phyloP scores from a whole-genome alignment of 768 basidiomycete genomes.

The Serpula lacrymans region DNA sequence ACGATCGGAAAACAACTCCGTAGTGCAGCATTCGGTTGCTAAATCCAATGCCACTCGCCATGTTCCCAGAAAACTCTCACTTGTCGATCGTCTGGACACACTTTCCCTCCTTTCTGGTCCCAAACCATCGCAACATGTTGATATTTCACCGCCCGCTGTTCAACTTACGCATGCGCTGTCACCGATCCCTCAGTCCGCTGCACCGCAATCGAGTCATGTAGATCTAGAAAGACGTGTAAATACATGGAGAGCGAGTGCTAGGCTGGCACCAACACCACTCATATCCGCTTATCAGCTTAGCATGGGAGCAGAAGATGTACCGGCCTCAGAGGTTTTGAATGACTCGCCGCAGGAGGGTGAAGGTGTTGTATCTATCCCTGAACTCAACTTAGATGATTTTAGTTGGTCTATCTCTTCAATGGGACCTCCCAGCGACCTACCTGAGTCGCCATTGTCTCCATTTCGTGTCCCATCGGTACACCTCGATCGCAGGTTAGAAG shows the following conservation, averaged over 20 bases:
- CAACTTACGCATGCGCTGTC: conserved; percentile 41
- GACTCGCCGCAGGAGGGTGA: conserved; percentile 17
- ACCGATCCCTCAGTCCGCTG: conserved; percentile 61
- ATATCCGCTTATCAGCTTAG: conserved; percentile 27
- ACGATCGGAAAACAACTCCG: conserved; percentile 23
- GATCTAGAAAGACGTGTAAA: conserved; percentile 57
- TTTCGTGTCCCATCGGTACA: conserved; percentile 51
- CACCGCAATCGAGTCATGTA: conserved; percentile 48
- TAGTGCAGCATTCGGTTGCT: conserved; percentile 24
- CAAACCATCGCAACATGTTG: conserved; percentile 16
- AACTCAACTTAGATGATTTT: conserved; percentile 62
- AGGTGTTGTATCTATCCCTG: conserved; percentile 13
- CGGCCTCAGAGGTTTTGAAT: conserved; percentile 16
- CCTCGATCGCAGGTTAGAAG: conserved; percentile 47
- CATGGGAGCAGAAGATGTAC: conserved; percentile 10
- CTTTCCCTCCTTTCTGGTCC: conserved; percentile 36
- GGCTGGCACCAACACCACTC: conserved; percentile 45
- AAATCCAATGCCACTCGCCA: conserved; percentile 40
- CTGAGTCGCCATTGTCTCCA: conserved; percentile 36
- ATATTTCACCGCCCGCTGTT: conserved; percentile 16
- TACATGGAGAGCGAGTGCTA: conserved; percentile 63
- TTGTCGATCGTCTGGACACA: conserved; percentile 61
- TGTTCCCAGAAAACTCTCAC: conserved; percentile 63
- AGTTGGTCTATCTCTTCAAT: conserved; percentile 66
- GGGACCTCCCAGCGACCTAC: conserved; percentile 52